Evolutionary conservation across 345 rosid species (phyloP), one percentile per base, ranked within the genome.

Genomic region (Populus tremula): DNA sequence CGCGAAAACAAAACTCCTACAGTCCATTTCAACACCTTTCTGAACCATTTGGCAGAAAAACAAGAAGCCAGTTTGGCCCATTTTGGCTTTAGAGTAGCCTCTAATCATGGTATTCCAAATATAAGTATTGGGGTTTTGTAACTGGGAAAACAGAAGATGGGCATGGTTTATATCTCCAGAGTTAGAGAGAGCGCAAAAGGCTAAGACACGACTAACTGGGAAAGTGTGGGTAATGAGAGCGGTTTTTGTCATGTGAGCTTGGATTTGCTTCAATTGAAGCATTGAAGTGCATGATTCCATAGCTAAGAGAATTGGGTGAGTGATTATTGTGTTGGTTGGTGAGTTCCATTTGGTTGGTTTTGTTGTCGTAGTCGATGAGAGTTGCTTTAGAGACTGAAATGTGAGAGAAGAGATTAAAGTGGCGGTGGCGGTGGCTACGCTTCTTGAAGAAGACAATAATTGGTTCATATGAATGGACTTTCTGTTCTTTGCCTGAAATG

Each of bases 21-120:
- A 6, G 69, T 86, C 87, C 79, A 86, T 66, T 74, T 84, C 84
- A 18, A 82, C 79, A 5, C 77, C 53, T 62, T 72, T 56, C 23
- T 64, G 50, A 67, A 86, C 25, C 89, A 84, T 84, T 29, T 65
- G 74, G 49, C 72, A 13, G 47, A 84, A 86, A 13, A 77, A 73
- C n/a, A 43, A 71, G 47, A 84, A 29, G 69, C 87, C 89, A 23
- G 1, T 8, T 3, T 61, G 5, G 10, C 82, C 84, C 67, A 64
- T 20, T 63, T 76, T 69, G 63, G 84, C 79, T 36, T 64, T 75
- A 18, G 66, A 29, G 72, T 47, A 82, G 2, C 89, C 87, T 76
- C 89, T 79, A 53, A 86, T 82, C 87, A 86, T 86, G 2, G 87
- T 84, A 59, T 86, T 86, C 89, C 89, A 86, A 69, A 84, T 84